Evolutionary conservation across 2,329 filamentous ascomycete species (phyloP).

Genomic region (Fusarium dlaminii): DNA sequence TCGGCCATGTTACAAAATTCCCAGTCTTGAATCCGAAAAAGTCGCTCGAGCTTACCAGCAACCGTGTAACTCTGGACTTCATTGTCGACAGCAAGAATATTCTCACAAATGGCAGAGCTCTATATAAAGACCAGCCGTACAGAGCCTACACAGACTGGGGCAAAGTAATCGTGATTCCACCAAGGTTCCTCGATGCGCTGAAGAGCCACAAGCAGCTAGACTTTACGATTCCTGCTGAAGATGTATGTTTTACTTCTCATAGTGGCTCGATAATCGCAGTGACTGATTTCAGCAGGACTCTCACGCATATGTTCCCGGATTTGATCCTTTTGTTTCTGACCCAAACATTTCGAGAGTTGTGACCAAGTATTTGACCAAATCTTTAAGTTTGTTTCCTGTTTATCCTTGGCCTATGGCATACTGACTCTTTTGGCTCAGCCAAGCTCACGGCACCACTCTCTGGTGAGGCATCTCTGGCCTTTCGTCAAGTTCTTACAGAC

Average conservation of each 20-base stretch:
- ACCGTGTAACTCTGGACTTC: not conserved
- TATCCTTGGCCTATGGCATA: accelerated
- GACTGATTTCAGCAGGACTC: not conserved
- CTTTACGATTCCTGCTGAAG: not conserved
- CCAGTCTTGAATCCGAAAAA: not conserved
- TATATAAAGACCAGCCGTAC: not conserved
- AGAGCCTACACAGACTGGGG: constrained; percentile 2
- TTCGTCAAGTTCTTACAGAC: not conserved
- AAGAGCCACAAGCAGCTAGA: not conserved
- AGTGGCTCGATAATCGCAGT: not conserved
- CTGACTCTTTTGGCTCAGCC: not conserved
- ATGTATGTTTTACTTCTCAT: not conserved
- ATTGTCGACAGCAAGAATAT: not conserved
- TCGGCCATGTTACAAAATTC: not conserved
- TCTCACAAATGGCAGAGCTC: not conserved
- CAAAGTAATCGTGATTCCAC: not conserved
- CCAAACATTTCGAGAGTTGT: not conserved
- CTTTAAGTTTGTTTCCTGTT: not conserved
- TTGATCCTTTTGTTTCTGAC: not conserved
- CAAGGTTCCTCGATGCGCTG: not conserved
- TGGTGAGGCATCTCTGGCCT: not conserved
- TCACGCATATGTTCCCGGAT: constrained; percentile 1
- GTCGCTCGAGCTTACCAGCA: not conserved
- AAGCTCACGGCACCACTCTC: not conserved
- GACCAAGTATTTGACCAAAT: not conserved